Evolutionary conservation across 805 yeast genomes (phyloP).

Genomic region (Lipomyces sp.): DNA sequence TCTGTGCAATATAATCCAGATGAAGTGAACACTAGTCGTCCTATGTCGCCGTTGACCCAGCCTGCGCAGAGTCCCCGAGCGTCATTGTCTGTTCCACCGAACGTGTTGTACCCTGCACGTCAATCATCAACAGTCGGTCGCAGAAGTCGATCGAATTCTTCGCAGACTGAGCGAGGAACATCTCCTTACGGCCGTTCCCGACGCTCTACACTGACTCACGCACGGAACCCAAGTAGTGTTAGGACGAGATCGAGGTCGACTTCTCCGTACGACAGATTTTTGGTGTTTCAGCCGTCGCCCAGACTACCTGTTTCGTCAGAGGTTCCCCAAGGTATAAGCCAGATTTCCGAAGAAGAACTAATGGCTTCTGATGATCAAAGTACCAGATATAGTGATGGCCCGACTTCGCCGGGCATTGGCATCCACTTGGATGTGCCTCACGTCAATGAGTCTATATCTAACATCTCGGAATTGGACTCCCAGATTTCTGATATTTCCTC

Average conservation of each 20-base stretch:
- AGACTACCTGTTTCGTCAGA: constrained; percentile 7
- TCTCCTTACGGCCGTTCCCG: constrained; percentile 8
- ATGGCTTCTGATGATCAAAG: constrained; percentile 6
- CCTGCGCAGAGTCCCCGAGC: background rate
- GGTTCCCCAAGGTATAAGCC: constrained; percentile 16
- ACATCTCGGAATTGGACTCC: constrained; percentile 18
- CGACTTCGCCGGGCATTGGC: constrained; percentile 4
- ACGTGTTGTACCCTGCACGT: background rate
- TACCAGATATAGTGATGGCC: constrained; percentile 6
- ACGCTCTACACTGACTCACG: background rate
- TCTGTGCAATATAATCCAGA: background rate
- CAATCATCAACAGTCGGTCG: constrained; percentile 4
- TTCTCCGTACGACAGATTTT: constrained; percentile 32
- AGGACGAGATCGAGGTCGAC: constrained; percentile 27
- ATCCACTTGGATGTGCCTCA: constrained; percentile 1
- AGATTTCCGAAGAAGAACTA: constrained; percentile 21
- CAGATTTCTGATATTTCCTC: background rate
- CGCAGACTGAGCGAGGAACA: background rate
- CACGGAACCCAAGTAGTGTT: constrained; percentile 4
- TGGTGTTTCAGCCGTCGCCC: constrained; percentile 29
- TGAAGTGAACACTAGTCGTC: background rate
- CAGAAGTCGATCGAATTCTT: constrained; percentile 5
- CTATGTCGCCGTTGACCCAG: background rate
- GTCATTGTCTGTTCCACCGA: background rate
- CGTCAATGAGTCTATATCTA: constrained; percentile 13